These are phyloP conservation scores for Begonia masoniana DNA, from an alignment of 306 rosid species.

Conservation along the genomic window DNA sequence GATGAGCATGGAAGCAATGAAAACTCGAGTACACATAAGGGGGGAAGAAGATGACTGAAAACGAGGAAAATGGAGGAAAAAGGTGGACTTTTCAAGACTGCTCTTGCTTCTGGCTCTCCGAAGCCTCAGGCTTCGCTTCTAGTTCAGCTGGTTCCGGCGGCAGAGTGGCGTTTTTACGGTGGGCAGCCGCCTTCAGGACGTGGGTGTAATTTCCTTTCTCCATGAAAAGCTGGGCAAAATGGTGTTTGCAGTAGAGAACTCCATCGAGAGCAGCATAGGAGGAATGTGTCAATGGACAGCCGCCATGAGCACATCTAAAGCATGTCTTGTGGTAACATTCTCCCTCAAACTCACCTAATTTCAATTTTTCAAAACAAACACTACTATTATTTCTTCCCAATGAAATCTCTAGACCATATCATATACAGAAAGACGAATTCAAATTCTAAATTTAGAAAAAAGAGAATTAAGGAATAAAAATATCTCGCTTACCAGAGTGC, in stretches of 20 bases:
- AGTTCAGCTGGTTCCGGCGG: constrained; percentile 21
- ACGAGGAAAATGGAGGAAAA: neutral
- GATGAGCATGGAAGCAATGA: no score
- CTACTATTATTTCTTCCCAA: no score
- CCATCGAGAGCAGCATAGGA: constrained; percentile 94
- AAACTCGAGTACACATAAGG: no score
- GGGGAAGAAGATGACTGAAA: no score
- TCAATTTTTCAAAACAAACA: no score
- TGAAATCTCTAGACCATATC: no score
- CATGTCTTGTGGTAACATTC: constrained; percentile 79
- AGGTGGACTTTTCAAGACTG: constrained; percentile 3
- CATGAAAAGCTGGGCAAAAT: constrained; percentile 90
- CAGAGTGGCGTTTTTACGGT: constrained; percentile 37
- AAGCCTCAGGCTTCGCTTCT: neutral
- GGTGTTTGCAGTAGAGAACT: constrained; percentile 82
- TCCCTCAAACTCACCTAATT: constrained; percentile 69
- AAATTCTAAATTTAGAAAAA: no score
- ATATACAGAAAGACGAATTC: no score
- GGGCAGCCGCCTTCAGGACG: constrained; percentile 67
- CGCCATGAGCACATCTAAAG: constrained; percentile 97
- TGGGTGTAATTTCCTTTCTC: constrained; percentile 83
- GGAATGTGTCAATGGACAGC: constrained; percentile 79
- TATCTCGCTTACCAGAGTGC: no score
- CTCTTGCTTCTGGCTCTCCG: neutral
- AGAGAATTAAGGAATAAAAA: no score